Conservation (phyloP, 2,329 filamentous ascomycete genomes). For the Grosmannia huntii region DNA sequence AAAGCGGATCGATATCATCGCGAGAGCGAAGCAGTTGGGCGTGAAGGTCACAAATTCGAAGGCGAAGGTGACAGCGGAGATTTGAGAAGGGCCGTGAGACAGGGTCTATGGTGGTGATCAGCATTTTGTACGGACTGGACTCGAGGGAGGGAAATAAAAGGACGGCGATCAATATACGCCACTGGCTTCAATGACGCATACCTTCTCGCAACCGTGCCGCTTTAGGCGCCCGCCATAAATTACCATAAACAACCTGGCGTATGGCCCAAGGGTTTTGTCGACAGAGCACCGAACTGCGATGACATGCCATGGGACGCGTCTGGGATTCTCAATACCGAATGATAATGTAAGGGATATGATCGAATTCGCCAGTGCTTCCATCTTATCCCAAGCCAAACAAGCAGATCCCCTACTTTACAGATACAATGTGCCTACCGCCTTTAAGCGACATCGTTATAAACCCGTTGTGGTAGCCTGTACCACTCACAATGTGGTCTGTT, state of each 20-base stretch:
- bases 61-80: conserved; percentile 96
- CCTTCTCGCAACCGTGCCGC: neutral
- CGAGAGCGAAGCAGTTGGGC: conserved; percentile 92
- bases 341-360: neutral
- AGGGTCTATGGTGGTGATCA: conserved; percentile 4
- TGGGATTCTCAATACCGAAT: neutral
- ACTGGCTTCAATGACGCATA: neutral
- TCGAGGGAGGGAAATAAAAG: conserved; percentile 2
- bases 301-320: neutral
- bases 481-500: conserved; percentile 24
- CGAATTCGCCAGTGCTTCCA: neutral
- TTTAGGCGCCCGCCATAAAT: neutral
- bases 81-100: conserved; percentile 32
- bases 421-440: conserved; percentile 3
- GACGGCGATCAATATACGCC: neutral
- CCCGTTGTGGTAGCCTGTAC: conserved; percentile 14
- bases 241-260: neutral
- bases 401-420: neutral
- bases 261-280: neutral
- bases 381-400: neutral
- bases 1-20: conserved; percentile 97
- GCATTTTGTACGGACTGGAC: conserved; percentile 9
- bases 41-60: conserved; percentile 99
- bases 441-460: conserved; percentile 6
- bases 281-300: neutral